phyloP scores from a whole-genome alignment of 768 basidiomycete species.

The Leucocoprinus leucothites region DNA sequence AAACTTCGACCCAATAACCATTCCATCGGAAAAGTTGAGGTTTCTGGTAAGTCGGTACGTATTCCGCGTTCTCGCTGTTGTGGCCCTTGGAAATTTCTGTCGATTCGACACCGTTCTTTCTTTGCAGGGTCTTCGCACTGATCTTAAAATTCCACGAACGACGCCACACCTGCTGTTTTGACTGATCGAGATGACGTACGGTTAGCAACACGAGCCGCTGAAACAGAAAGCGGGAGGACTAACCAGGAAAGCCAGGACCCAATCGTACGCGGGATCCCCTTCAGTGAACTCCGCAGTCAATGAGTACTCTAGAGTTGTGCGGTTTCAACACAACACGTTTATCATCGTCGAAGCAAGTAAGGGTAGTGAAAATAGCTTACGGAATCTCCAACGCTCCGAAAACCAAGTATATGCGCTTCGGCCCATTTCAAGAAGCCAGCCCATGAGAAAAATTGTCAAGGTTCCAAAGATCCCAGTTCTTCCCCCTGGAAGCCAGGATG shows the following conservation, averaged over 20 bases:
- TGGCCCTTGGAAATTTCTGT: conserved; percentile 13
- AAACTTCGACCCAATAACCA: conserved; percentile 40
- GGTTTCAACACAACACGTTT: neutral
- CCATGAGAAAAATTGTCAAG: conserved; percentile 10
- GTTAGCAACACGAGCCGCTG: neutral
- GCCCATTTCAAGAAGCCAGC: conserved; percentile 12
- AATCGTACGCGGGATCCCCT: conserved; percentile 40
- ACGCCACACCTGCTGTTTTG: conserved; percentile 41
- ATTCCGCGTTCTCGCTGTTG: conserved; percentile 33
- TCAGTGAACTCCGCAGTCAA: conserved; percentile 36
- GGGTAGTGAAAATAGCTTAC: conserved; percentile 18
- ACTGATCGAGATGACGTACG: conserved; percentile 21
- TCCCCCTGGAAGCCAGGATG: conserved; percentile 5
- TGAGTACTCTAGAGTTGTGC: conserved; percentile 28
- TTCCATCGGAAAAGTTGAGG: conserved; percentile 44
- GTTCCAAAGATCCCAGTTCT: conserved; percentile 1
- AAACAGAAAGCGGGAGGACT: conserved; percentile 7
- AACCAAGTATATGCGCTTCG: conserved; percentile 24
- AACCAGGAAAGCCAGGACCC: conserved; percentile 38
- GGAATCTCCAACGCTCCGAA: conserved; percentile 26
- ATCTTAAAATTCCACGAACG: conserved; percentile 39
- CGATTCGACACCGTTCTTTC: conserved; percentile 36
- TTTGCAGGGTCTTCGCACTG: conserved; percentile 33
- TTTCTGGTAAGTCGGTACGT: conserved; percentile 36
- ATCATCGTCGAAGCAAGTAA: neutral